Conservation (phyloP, 2,329 filamentous ascomycete genomes). For the Ophiocordyceps camponoti-rufipedis region DNA sequence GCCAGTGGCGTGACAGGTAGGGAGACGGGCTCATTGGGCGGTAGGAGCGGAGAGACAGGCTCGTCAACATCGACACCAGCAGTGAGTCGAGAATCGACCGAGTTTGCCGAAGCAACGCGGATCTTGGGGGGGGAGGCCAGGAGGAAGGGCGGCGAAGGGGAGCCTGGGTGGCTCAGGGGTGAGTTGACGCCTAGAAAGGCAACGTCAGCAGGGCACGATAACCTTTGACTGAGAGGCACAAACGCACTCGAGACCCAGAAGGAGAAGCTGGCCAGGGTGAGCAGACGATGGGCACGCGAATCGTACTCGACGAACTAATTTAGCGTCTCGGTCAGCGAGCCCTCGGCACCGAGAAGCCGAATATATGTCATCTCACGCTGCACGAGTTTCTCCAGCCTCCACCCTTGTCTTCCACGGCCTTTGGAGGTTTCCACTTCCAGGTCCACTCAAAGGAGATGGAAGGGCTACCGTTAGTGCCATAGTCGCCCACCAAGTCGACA, state of each 20-base stretch:
- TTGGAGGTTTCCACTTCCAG: conserved; percentile 94
- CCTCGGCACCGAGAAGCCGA: background rate
- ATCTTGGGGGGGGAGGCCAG: conserved; percentile 57
- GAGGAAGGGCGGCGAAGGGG: conserved; percentile 55
- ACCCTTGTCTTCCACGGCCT: conserved; percentile 58
- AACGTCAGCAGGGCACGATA: background rate
- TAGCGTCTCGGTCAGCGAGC: conserved; percentile 8
- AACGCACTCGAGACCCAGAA: conserved; percentile 78
- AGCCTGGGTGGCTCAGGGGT: conserved; percentile 37
- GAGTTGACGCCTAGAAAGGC: conserved; percentile 20
- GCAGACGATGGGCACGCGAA: conserved; percentile 71
- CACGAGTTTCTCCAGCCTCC: conserved; percentile 93
- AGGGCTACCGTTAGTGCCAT: conserved; percentile 60
- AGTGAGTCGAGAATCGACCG: conserved; percentile 66
- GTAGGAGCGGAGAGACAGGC: conserved; percentile 31
- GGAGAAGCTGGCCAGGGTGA: conserved; percentile 79
- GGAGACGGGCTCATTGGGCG: conserved; percentile 17
- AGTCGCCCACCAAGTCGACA: conserved; percentile 88
- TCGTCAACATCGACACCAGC: conserved; percentile 48
- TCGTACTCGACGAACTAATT: conserved; percentile 87
- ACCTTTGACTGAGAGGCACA: background rate
- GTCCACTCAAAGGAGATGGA: conserved; percentile 86
- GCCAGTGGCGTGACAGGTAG: conserved; percentile 8
- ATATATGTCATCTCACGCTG: conserved; percentile 38
- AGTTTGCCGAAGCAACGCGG: conserved; percentile 72